Conservation (phyloP, 2,329 filamentous ascomycete species). For the Endoconidiophora polonica region DNA sequence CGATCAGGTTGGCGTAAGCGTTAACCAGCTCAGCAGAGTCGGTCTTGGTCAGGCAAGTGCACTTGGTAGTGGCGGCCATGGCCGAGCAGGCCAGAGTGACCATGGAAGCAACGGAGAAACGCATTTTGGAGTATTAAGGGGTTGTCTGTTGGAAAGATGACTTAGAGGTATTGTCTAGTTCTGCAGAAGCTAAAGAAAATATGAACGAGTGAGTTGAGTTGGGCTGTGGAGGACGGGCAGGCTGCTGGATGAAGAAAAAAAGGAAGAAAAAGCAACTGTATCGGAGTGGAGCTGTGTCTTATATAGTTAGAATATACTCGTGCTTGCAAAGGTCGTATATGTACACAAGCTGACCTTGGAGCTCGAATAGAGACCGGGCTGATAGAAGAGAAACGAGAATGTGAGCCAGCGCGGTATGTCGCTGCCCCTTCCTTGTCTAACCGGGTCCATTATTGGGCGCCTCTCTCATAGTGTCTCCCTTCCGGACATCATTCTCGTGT, state of each 20-base stretch:
- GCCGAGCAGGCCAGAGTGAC: slow-evolving; percentile 8
- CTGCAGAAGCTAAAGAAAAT: slow-evolving; percentile 3
- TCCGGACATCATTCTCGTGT: background rate
- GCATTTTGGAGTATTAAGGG: slow-evolving; percentile 7
- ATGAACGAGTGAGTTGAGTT: slow-evolving; percentile 4
- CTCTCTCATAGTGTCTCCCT: background rate
- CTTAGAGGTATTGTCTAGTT: background rate
- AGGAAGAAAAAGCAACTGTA: background rate
- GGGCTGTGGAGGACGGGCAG: background rate
- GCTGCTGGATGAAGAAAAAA: background rate
- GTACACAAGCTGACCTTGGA: too few species aligned
- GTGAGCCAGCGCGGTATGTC: background rate
- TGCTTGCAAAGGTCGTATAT: background rate
- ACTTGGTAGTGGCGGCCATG: slow-evolving; percentile 5
- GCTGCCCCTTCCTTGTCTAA: background rate
- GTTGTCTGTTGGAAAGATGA: background rate
- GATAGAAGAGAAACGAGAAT: background rate
- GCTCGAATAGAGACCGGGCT: too few species aligned
- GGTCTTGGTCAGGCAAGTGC: slow-evolving; percentile 13
- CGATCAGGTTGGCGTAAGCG: slow-evolving; percentile 33
- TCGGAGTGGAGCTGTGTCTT: too few species aligned
- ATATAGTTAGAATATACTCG: background rate
- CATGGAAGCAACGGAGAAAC: slow-evolving; percentile 9
- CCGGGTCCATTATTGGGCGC: background rate
- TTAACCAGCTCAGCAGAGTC: slow-evolving; percentile 11